Percentiles rank a stretch among this genome's conserved stretches.
Conservation (phyloP, 2,329 filamentous ascomycete genomes). For the Hypoxylon sp. region DNA sequence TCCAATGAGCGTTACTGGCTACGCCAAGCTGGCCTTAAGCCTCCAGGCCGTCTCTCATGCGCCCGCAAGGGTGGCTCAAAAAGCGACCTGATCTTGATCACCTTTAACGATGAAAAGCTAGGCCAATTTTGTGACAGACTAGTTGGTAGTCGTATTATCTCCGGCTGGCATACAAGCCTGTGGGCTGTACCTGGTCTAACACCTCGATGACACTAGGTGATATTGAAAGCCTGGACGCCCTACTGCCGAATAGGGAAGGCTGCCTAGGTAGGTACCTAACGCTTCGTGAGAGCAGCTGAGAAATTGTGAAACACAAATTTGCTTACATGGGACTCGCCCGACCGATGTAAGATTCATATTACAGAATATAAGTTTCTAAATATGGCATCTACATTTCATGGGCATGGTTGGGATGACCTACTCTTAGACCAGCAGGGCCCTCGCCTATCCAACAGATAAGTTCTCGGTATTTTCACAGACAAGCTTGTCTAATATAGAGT, state of each 20-base stretch:
- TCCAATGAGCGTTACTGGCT: slow-evolving; percentile 34
- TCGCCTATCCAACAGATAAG: slow-evolving; percentile 7
- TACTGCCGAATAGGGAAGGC: background rate
- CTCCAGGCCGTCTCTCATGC: slow-evolving; percentile 22
- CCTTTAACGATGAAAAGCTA: slow-evolving; percentile 10
- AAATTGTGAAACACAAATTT: slow-evolving; percentile 7
- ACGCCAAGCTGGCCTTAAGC: slow-evolving; percentile 34
- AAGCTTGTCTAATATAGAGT: slow-evolving; percentile 2
- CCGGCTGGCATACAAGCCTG: slow-evolving; percentile 15
- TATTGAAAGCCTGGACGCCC: slow-evolving; percentile 13
- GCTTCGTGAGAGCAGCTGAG: slow-evolving; percentile 19
- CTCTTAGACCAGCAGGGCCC: background rate
- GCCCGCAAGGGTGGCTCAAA: slow-evolving; percentile 23
- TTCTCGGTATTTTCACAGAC: background rate
- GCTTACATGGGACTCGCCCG: background rate
- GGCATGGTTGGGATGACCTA: slow-evolving; percentile 15
- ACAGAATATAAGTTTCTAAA: slow-evolving; percentile 27
- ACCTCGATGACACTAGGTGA: background rate
- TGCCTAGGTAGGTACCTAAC: background rate
- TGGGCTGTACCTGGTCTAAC: slow-evolving; percentile 6
- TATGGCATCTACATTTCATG: slow-evolving; percentile 19
- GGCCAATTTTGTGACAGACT: slow-evolving; percentile 31
- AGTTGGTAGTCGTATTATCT: slow-evolving; percentile 6
- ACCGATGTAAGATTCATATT: slow-evolving; percentile 12
- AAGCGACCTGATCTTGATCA: slow-evolving; percentile 14